Evolutionary conservation across 2,329 filamentous ascomycete genomes (phyloP).

Genomic region (Bipolaris victoriae): DNA sequence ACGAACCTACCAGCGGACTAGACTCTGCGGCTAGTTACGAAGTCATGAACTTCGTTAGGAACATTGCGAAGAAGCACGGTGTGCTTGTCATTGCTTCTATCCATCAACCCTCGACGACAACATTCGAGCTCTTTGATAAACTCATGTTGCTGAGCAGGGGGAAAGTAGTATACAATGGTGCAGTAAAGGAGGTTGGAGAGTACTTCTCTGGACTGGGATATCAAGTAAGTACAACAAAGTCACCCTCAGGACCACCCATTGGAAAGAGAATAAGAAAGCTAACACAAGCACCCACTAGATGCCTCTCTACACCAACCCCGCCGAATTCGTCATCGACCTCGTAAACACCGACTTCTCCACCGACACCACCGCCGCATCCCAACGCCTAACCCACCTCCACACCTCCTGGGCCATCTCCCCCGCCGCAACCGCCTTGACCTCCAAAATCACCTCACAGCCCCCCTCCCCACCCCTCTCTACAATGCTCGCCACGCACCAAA

Average conservation of each 20-base stretch:
- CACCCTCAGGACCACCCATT: not conserved
- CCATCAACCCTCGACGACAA: conserved; percentile 82
- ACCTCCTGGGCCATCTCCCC: conserved; percentile 61
- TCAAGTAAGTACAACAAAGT: conserved; percentile 14
- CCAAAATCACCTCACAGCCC: not conserved
- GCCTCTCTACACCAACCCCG: conserved; percentile 75
- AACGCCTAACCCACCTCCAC: conserved; percentile 61
- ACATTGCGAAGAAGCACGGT: conserved; percentile 69
- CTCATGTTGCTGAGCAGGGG: conserved; percentile 75
- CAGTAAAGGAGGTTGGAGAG: conserved; percentile 60
- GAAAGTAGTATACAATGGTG: conserved; percentile 74
- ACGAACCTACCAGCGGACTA: conserved; percentile 83
- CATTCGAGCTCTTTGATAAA: conserved; percentile 81
- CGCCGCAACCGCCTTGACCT: conserved; percentile 36
- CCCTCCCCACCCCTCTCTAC: not conserved
- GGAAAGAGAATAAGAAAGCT: not conserved
- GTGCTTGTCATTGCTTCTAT: conserved; percentile 81
- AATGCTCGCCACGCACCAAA: not conserved
- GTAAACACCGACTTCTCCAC: conserved; percentile 77
- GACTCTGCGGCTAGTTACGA: conserved; percentile 79
- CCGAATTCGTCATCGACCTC: conserved; percentile 79
- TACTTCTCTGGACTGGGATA: conserved; percentile 70
- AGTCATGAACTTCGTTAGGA: conserved; percentile 74
- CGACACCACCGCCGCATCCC: conserved; percentile 55
- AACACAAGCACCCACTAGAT: conserved; percentile 50